Conservation (phyloP, 108 stramenopile genomes). For the Cylindrotheca closterium region DNA sequence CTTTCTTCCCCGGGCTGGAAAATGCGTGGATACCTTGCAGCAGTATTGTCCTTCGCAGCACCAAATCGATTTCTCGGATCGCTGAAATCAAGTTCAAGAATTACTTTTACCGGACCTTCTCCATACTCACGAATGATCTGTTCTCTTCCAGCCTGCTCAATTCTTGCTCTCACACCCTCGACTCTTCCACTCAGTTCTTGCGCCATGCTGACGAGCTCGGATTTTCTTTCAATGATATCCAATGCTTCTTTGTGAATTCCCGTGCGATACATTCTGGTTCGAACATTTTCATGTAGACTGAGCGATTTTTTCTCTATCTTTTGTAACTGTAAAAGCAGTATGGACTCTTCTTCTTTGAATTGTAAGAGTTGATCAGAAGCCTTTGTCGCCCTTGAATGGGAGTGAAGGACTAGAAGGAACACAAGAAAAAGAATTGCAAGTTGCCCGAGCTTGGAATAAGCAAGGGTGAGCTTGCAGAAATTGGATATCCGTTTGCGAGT, state of each 20-base stretch:
- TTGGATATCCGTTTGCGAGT: too few species aligned
- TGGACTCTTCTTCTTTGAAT: constrained; percentile 31
- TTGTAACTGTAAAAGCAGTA: constrained; percentile 28
- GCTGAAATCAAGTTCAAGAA: constrained; percentile 18
- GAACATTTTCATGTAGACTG: constrained; percentile 26
- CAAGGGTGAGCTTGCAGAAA: too few species aligned
- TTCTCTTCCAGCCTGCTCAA: constrained; percentile 25
- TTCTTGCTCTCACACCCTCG: constrained; percentile 13
- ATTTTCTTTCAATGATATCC: not conserved
- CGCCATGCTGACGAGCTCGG: constrained; percentile 31
- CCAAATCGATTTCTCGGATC: not conserved
- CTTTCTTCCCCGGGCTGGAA: not conserved
- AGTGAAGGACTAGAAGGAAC: too few species aligned
- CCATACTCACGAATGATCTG: constrained; percentile 31
- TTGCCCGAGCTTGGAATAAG: too few species aligned
- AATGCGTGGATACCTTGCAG: not conserved
- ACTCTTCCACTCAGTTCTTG: constrained; percentile 33
- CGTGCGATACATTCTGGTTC: not conserved
- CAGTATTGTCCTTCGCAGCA: not conserved
- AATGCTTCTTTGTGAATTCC: not conserved
- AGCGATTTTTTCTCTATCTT: constrained; percentile 36
- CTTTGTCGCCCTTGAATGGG: not conserved
- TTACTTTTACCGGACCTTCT: constrained; percentile 44
- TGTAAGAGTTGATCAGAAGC: constrained; percentile 17
- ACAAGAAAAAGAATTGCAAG: too few species aligned